These are phyloP conservation scores for Backusella australiensis DNA, from an alignment of 192 early-diverging fungal genomes.

Conservation along the genomic window DNA sequence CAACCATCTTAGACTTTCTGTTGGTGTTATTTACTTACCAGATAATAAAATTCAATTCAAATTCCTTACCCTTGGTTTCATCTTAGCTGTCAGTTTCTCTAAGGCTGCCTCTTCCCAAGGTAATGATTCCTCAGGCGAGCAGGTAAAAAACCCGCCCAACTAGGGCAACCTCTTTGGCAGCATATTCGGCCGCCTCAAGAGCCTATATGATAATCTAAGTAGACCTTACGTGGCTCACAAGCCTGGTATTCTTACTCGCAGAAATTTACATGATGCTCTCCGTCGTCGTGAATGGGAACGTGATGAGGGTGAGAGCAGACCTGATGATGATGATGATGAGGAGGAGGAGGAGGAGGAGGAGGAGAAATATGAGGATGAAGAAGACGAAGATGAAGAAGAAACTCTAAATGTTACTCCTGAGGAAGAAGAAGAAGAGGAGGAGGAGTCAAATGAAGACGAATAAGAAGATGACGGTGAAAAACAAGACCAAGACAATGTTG, in stretches of 20 bases:
- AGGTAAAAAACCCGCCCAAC: too few relatives aligned
- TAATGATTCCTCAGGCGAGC: too few relatives aligned
- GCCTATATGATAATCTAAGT: background rate
- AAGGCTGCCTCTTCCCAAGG: background rate
- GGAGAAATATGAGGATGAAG: background rate
- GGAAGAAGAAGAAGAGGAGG: too few relatives aligned
- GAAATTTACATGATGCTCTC: background rate
- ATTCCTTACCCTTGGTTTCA: background rate
- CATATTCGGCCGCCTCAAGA: background rate
- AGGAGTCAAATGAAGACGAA: too few relatives aligned
- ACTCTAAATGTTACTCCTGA: too few relatives aligned
- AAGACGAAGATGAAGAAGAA: background rate
- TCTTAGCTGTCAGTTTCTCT: background rate
- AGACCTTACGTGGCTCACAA: too few relatives aligned
- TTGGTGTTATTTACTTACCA: constrained; percentile 1
- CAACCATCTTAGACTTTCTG: background rate
- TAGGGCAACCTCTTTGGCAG: background rate
- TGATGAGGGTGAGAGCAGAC: background rate
- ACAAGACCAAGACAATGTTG: background rate
- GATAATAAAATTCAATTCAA: background rate
- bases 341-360: background rate
- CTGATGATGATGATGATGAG: background rate
- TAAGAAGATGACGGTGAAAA: background rate
- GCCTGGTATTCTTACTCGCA: background rate
- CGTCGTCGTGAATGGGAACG: background rate